Conservation (phyloP, 805 yeast species). For the Hanseniaspora occidentalis region DNA sequence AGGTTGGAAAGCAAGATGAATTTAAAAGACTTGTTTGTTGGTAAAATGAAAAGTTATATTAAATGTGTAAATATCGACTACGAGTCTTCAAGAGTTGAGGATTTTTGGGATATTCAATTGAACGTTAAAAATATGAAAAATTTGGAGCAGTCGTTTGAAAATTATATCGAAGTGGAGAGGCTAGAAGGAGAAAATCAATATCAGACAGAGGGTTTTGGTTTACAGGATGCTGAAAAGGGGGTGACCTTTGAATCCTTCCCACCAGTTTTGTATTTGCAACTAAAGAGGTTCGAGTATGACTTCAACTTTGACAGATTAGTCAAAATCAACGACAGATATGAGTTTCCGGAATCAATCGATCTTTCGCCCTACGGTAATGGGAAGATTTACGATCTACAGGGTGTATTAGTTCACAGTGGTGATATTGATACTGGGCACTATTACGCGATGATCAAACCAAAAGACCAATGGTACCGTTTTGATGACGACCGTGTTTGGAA, state of each 20-base stretch:
- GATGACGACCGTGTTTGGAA: constrained; percentile 93
- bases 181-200: constrained; percentile 93
- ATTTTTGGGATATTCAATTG: constrained; percentile 95
- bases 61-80: constrained; percentile 88
- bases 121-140: constrained; percentile 77
- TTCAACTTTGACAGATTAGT: constrained; percentile 78
- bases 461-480: constrained; percentile 74
- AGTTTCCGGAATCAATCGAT: constrained; percentile 75
- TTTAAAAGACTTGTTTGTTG: constrained; percentile 78
- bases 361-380: constrained; percentile 59
- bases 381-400: constrained; percentile 77
- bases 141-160: constrained; percentile 64
- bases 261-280: constrained; percentile 82
- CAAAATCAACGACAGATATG: constrained; percentile 85
- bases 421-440: constrained; percentile 94
- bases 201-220: constrained; percentile 78
- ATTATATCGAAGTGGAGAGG: constrained; percentile 80
- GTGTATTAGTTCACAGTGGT: constrained; percentile 92
- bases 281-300: constrained; percentile 91
- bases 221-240: constrained; percentile 95
- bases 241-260: constrained; percentile 87
- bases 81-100: constrained; percentile 85
- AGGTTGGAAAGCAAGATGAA: constrained; percentile 79
- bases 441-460: constrained; percentile 85
- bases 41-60: constrained; percentile 90